phyloP scores from a whole-genome alignment of 176 grass and related monocot genomes.

The Carex pumila region DNA sequence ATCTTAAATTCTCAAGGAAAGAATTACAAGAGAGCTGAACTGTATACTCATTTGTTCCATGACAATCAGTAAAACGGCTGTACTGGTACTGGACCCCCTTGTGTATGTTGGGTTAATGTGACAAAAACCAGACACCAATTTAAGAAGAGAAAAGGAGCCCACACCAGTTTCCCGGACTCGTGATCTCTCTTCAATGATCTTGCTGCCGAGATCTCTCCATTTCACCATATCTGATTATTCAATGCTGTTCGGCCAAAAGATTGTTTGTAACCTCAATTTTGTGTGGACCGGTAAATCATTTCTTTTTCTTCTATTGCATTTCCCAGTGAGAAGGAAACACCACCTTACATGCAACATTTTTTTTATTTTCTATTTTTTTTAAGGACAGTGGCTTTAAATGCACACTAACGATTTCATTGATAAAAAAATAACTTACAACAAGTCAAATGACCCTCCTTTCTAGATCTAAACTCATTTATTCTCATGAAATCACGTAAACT shows the following conservation, averaged over 20 bases:
- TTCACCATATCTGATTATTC: not conserved
- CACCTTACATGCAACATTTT: too few relatives aligned
- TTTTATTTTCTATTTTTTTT: too few relatives aligned
- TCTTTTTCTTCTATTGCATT: too few relatives aligned
- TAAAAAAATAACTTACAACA: too few relatives aligned
- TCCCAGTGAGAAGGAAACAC: too few relatives aligned
- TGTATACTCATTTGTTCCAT: not conserved
- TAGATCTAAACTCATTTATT: too few relatives aligned
- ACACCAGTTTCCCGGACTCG: not conserved
- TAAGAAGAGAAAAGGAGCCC: conserved; percentile 8
- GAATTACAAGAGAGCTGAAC: not conserved
- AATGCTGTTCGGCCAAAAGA: not conserved
- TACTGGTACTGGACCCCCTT: not conserved
- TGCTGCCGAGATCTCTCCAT: not conserved
- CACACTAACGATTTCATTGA: too few relatives aligned
- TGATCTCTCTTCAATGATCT: conserved; percentile 9
- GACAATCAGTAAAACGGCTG: conserved; percentile 9
- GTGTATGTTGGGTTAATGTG: not conserved
- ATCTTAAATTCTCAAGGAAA: not conserved
- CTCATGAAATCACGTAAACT: too few relatives aligned
- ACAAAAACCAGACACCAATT: conserved; percentile 9
- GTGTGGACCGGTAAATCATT: too few relatives aligned
- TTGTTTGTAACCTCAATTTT: too few relatives aligned
- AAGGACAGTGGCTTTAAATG: too few relatives aligned
- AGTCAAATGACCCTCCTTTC: too few relatives aligned